Base-by-base conservation (phyloP, 2,329 filamentous ascomycete species). In the Penicillium psychrosexuale region DNA sequence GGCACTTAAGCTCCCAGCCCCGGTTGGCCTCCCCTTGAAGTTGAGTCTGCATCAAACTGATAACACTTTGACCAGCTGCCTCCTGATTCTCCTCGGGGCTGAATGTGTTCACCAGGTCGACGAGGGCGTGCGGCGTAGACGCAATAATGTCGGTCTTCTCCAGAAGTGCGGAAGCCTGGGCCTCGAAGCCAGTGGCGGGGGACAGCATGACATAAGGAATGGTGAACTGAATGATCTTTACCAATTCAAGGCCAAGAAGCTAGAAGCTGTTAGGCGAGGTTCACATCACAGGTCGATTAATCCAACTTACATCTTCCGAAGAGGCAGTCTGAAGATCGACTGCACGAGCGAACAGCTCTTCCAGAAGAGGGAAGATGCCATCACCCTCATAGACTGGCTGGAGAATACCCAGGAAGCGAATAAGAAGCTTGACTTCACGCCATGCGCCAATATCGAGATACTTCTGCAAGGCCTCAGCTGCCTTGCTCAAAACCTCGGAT, bases 81-180 rank as follows among this genome's bases (percentile, higher is more conserved):
- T 84, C 83, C 64, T 85, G 85, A 45, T 83, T 81, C 48, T 78
- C 81, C 52, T 87, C 70, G 3, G 79, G 68, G 50, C 84, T 84
- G 70, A 93, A 97, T 2, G 92, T 91, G 63, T 97, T 90, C 47
- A 97, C 90, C 52, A 97, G 78, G 28, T 86, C 81, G 70, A 97
- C 92, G 34, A 97, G 81, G 2, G 89, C 83, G 70, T 97, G 90
- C 11, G 90, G 89, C 59, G 94, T 91, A 2, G 88, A 90, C 11
- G 93, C 91, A 65, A 97, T 95, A 61, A 97, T 91, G 53, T 94
- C 92, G 2, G 94, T 97, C 79, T 95, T 96, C 61, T 95, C 90
- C 70, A 99, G 85, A 50, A 97, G 79, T 44, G 89, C 86, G 1
- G 82, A 81, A 2, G 91, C 91, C 68, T 89, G 89, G 61, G 88